A percentile compares a stretch with the other conserved stretches of the same genome.
These are phyloP conservation scores for Penicillium carneum DNA, from an alignment of 2,329 filamentous ascomycete species.

Conservation along the genomic window DNA sequence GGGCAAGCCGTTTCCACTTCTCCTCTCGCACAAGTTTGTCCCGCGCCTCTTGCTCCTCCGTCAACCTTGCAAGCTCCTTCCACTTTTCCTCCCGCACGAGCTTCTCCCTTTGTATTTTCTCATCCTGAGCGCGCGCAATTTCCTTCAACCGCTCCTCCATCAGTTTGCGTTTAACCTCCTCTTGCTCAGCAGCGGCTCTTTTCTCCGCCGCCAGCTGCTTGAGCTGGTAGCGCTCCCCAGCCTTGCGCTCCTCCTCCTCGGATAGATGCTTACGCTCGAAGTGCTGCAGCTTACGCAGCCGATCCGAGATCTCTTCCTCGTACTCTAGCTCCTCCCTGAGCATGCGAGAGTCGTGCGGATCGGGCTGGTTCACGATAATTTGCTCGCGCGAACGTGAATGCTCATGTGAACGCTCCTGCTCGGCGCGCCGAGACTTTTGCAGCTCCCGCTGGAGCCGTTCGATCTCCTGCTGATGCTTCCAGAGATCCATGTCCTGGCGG, in stretches of 20 bases:
- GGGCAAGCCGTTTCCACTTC: constrained; percentile 31
- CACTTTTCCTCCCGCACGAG: constrained; percentile 25
- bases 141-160: constrained; percentile 43
- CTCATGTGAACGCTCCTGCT: background rate
- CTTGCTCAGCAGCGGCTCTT: constrained; percentile 44
- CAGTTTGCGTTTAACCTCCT: constrained; percentile 43
- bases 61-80: constrained; percentile 30
- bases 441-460: constrained; percentile 46
- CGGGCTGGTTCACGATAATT: constrained; percentile 21
- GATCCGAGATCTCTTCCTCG: constrained; percentile 51
- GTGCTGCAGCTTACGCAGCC: constrained; percentile 45
- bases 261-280: constrained; percentile 52
- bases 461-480: constrained; percentile 48
- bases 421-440: constrained; percentile 32
- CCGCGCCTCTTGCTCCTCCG: constrained; percentile 44
- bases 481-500: constrained; percentile 46
- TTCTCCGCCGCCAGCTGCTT: constrained; percentile 40
- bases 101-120: constrained; percentile 43
- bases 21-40: constrained; percentile 31
- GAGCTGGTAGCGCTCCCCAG: constrained; percentile 30
- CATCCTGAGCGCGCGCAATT: constrained; percentile 34
- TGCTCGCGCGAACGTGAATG: background rate
- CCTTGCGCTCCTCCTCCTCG: constrained; percentile 30
- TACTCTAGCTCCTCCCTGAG: constrained; percentile 53
- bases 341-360: constrained; percentile 39